Base-by-base conservation (phyloP, 768 basidiomycete species). In the Jaapia argillacea region DNA sequence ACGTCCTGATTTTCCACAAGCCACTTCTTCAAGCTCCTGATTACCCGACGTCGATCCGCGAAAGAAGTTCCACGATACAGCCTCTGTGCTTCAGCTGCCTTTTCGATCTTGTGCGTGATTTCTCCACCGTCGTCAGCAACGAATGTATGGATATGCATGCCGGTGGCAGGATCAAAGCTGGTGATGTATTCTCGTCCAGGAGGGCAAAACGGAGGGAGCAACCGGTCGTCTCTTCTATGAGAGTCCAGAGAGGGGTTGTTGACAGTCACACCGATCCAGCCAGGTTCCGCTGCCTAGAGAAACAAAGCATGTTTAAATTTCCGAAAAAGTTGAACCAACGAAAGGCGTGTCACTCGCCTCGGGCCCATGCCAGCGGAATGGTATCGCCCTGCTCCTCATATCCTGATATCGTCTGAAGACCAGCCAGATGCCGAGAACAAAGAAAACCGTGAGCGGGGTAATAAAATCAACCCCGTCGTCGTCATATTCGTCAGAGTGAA, bases 1-100 rank as follows among this genome's bases (percentile, higher is more conserved):
- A 68, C 63, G 42, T 91, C 85, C 65, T 92, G 86, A 54, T 98
- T 92, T 49, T 85, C 81, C 25, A 97, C 80, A 4, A 94, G 69
- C 94, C 94, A 99, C 50, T 85, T 86, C 56, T 91, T 69, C 48
- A 99, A 58, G 54, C 87, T 93, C 40, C 88, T 69, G 55, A 98
- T 67, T 33, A 99, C 85, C 48, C 85, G 75, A 57, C 83, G 71
- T 33, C 96, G 71, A 52, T 93, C 77, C 1, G 72, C 69, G 57
- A 92, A 97, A 0, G 79, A 77, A 14, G 82, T 88, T 5, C 72
- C 54, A 16, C 70, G 70, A 91, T 91, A 96, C n/a, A 51, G 50
- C 41, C 68, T 64, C 58, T 91, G 89, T 1, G 91, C 89, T 0
- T 58, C 51, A 12, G 68, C 65, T 0, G 92, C 89, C 22, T 56